These are phyloP conservation scores for Hibiscus syriacus DNA, from an alignment of 345 rosid genomes.

Conservation along the genomic window DNA sequence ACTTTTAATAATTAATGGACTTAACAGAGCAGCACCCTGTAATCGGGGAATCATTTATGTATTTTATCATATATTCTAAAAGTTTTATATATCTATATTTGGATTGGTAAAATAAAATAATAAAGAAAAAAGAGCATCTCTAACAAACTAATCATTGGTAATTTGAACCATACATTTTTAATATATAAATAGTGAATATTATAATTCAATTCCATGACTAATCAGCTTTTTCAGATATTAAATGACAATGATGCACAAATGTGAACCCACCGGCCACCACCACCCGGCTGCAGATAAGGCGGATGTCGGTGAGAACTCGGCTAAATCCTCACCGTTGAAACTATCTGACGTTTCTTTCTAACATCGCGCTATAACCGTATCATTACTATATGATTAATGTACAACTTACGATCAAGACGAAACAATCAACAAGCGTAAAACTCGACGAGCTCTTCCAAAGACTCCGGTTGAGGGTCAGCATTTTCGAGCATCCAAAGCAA, in stretches of 20 bases:
- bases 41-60: no score
- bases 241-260: neutral
- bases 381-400: constrained; percentile 15
- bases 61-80: no score
- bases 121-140: constrained; percentile 16
- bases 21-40: no score
- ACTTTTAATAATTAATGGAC: no score
- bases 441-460: constrained; percentile 71
- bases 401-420: constrained; percentile 12
- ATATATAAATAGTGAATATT: neutral
- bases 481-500: constrained; percentile 91
- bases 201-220: neutral
- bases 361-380: neutral
- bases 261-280: neutral
- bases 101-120: neutral
- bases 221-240: neutral
- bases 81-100: no score
- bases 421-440: constrained; percentile 61
- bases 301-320: constrained; percentile 14
- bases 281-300: constrained; percentile 17
- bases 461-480: constrained; percentile 63
- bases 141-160: constrained; percentile 34
- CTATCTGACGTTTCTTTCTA: neutral
- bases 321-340: constrained; percentile 1
- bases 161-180: neutral